Percentiles rank a stretch among this genome's conserved stretches.
These are phyloP conservation scores for Pichia manshurica DNA, from an alignment of 805 yeast genomes.

Conservation along the genomic window DNA sequence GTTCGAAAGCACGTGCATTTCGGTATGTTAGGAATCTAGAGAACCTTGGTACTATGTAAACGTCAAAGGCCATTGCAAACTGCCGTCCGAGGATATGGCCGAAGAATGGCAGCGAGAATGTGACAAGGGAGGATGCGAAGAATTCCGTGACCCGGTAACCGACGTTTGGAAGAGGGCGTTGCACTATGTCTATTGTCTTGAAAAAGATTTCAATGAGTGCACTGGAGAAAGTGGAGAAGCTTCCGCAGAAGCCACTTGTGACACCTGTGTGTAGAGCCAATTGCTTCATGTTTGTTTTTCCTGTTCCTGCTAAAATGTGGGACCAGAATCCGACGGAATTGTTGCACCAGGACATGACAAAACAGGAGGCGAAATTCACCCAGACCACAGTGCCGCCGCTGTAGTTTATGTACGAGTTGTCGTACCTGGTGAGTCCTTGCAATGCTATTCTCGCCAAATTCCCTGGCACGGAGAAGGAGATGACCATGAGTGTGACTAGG, in stretches of 20 bases:
- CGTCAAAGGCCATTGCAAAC: slow-evolving; percentile 19
- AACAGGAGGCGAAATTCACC: slow-evolving; percentile 72
- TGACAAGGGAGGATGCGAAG: slow-evolving; percentile 54
- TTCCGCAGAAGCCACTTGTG: slow-evolving; percentile 80
- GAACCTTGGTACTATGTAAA: slow-evolving; percentile 9
- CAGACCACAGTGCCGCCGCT: slow-evolving; percentile 44
- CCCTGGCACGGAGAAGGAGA: slow-evolving; percentile 16
- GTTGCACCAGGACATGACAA: slow-evolving; percentile 51
- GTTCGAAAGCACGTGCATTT: slow-evolving; percentile 14
- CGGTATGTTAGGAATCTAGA: slow-evolving; percentile 10
- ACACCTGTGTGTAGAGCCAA: slow-evolving; percentile 52
- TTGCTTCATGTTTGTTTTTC: slow-evolving; percentile 31
- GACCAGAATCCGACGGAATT: slow-evolving; percentile 16
- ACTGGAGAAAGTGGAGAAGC: slow-evolving; percentile 73
- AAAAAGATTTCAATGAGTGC: slow-evolving; percentile 51
- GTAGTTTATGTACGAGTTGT: slow-evolving; percentile 16
- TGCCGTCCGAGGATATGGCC: slow-evolving; percentile 60
- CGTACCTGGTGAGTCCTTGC: slow-evolving; percentile 15
- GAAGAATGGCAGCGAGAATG: slow-evolving; percentile 54
- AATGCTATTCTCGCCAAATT: slow-evolving; percentile 14
- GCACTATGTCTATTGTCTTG: slow-evolving; percentile 38
- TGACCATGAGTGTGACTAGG: slow-evolving; percentile 9
- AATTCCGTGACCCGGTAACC: slow-evolving; percentile 81
- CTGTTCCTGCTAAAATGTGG: slow-evolving; percentile 7
- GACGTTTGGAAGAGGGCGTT: slow-evolving; percentile 41